Conservation (phyloP, 345 rosid genomes). For the Reutealis trisperma region DNA sequence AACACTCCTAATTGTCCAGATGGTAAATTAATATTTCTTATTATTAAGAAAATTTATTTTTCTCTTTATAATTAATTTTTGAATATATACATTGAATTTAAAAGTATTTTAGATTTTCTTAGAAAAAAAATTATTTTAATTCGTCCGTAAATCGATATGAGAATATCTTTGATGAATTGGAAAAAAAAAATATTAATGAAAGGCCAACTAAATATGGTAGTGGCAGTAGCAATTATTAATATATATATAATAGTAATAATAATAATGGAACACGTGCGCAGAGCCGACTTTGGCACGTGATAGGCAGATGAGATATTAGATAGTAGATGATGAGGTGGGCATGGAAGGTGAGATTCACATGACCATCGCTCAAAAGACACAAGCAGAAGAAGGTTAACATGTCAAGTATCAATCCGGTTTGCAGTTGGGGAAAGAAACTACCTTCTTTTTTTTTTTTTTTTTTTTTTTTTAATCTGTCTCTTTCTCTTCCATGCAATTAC, state of each 20-base stretch:
- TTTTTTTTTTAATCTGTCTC: constrained; percentile 11
- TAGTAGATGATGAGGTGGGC: constrained; percentile 14
- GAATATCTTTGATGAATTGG: too few species aligned
- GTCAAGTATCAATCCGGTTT: constrained; percentile 49
- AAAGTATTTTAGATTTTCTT: too few species aligned
- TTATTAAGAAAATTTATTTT: too few species aligned
- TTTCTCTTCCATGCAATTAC: not conserved
- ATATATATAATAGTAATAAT: not conserved
- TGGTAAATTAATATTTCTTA: too few species aligned
- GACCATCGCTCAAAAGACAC: constrained; percentile 40
- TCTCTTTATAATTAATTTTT: too few species aligned
- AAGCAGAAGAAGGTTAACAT: constrained; percentile 41
- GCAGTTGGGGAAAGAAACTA: constrained; percentile 35
- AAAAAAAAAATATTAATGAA: too few species aligned
- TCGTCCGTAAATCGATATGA: too few species aligned
- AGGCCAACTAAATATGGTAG: too few species aligned
- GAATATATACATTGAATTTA: too few species aligned
- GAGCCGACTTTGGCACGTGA: constrained; percentile 53
- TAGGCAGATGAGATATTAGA: constrained; percentile 20
- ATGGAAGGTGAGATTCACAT: constrained; percentile 58
- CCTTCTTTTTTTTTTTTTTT: not conserved
- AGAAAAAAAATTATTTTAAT: too few species aligned
- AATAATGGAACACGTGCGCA: constrained; percentile 35
- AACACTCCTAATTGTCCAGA: too few species aligned
- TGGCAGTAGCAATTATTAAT: too few species aligned